Base-by-base conservation (phyloP, 805 yeast genomes). In the Ogataea kodamae region DNA sequence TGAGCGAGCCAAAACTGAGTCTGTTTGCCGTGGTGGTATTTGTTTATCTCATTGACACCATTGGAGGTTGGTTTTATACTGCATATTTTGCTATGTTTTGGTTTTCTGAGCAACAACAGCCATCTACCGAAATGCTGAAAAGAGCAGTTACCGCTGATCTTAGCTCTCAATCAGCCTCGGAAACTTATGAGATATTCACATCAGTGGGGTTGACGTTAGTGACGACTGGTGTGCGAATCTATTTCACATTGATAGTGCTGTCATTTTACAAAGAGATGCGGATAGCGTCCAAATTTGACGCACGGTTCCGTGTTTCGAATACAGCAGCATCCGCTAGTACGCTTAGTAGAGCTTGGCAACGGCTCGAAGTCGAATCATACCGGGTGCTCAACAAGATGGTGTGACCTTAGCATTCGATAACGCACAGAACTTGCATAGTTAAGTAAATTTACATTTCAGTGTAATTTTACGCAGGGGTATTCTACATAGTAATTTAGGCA, bases 61-160 rank as follows among this genome's bases (percentile, higher is more conserved):
- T 79, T 0, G 57, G 75, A 24, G 84, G 86, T 17, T 57, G 76
- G 17, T 58, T 81, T 3, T 88, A 82, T 58, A 84, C 95, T 13
- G 44, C 80, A 5, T 82, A 78, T 59, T 89, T 90, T 54, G 70
- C 80, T 5, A 70, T 72, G 33, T 71, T 76, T 40, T 90, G 97
- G 96, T 82, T 87, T 51, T 57, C 45, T 8, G 47, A 49, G 28
- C 51, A 50, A 13, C 31, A 22, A 7, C 7, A 9, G 10, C 17
- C 10, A 14, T 8, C 30, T 13, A 26, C 25, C 21, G 37, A 30
- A 8, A 28, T 31, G 19, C 23, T 24, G 21, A 22, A 25, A 10
- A 32, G 33, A 10, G 37, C 32, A 1, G 33, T 38, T 14, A 30
- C 38, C 7, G 28, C 40, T 2, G 48, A 47, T 13, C 20, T 52